These are phyloP conservation scores for Rhododendron molle DNA, from an alignment of 148 eudicot species.

Conservation along the genomic window DNA sequence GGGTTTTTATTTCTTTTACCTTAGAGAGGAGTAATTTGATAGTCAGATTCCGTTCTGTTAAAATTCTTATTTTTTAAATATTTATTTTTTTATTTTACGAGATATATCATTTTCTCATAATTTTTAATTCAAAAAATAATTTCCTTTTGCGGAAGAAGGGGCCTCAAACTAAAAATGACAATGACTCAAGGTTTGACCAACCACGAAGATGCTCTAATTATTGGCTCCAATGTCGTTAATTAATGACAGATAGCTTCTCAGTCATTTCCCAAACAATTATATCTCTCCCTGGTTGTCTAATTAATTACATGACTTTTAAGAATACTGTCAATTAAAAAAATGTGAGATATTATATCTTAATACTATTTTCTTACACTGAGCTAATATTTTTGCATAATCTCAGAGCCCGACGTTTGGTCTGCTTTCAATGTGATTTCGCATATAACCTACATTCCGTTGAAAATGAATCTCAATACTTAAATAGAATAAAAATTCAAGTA, in stretches of 20 bases:
- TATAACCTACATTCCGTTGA: not conserved
- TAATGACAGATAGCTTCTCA: not conserved
- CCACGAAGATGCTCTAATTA: not conserved
- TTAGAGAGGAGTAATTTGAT: not conserved
- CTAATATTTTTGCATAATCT: not conserved
- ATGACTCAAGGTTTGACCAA: not conserved
- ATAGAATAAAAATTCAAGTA: no score
- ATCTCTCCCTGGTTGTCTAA: not conserved
- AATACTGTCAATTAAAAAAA: not conserved
- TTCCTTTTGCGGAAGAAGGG: no score
- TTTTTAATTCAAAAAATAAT: no score
- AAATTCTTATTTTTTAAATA: no score
- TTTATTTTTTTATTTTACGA: no score
- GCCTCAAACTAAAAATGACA: not conserved
- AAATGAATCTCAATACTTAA: not conserved
- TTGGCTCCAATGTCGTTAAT: not conserved
- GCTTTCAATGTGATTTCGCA: not conserved
- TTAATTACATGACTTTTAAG: not conserved
- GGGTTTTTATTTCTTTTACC: not conserved
- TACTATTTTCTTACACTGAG: no score
- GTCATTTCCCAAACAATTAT: not conserved
- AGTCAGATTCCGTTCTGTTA: rapidly evolving
- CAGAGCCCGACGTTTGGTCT: not conserved
- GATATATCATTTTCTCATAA: no score
- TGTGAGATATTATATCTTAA: not conserved